Conservation (phyloP, 768 basidiomycete genomes). For the Lactarius vividus region DNA sequence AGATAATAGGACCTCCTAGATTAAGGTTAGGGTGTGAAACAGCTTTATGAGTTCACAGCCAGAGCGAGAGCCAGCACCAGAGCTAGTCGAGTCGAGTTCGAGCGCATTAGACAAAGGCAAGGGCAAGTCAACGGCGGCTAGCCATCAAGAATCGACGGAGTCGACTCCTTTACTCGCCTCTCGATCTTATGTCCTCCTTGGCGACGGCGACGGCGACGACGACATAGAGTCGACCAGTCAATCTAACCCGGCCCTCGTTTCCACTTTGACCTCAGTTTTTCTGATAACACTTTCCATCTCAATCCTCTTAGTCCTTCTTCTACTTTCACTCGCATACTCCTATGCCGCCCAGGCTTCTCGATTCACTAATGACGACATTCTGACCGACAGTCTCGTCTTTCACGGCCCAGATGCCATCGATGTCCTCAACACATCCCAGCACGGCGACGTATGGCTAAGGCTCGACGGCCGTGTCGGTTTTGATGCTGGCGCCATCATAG, state of each 20-base stretch:
- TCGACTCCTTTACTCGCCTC: constrained; percentile 53
- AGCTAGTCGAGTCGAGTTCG: background rate
- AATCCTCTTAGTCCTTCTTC: constrained; percentile 42
- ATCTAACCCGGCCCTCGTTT: constrained; percentile 34
- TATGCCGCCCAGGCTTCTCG: constrained; percentile 57
- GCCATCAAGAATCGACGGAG: constrained; percentile 43
- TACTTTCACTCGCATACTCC: constrained; percentile 59
- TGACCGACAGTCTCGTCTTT: constrained; percentile 53
- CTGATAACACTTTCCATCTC: constrained; percentile 52
- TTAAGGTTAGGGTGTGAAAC: background rate
- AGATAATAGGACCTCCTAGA: background rate
- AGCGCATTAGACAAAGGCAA: constrained; percentile 37
- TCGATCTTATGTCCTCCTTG: constrained; percentile 34
- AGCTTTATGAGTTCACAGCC: background rate
- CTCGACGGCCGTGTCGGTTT: constrained; percentile 60
- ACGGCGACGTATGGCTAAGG: constrained; percentile 57
- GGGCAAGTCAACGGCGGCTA: constrained; percentile 52
- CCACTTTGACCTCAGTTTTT: constrained; percentile 48
- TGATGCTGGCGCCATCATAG: constrained; percentile 62
- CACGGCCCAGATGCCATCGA: constrained; percentile 60
- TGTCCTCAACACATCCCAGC: constrained; percentile 58
- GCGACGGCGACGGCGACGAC: constrained; percentile 30
- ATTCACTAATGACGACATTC: constrained; percentile 55
- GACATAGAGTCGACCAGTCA: constrained; percentile 26
- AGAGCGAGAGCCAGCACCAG: background rate